Conservation (phyloP, 2,329 filamentous ascomycete genomes). For the Macroventuria anomochaeta region DNA sequence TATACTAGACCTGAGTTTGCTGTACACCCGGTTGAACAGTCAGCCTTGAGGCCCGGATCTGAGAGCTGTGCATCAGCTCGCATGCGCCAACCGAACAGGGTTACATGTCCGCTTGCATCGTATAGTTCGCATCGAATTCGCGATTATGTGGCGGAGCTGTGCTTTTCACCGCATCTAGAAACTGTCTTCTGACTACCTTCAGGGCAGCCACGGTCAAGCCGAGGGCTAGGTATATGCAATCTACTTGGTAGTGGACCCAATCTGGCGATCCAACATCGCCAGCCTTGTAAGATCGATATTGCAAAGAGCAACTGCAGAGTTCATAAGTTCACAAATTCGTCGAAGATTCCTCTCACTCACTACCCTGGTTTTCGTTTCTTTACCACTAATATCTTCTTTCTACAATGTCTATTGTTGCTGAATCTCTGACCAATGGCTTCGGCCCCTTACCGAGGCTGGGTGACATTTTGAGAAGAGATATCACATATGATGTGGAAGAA, state of each 20-base stretch:
- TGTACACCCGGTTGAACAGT: not conserved
- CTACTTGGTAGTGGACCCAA: not conserved
- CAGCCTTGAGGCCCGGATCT: too few relatives aligned
- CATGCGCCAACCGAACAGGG: not conserved
- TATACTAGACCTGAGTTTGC: not conserved
- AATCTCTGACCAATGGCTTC: not conserved
- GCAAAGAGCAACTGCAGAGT: too few relatives aligned
- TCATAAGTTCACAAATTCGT: not conserved
- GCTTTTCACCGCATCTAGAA: not conserved
- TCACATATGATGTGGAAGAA: slow-evolving; percentile 10
- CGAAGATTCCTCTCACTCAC: not conserved
- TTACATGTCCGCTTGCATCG: not conserved
- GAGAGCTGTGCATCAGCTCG: not conserved
- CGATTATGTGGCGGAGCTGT: slow-evolving; percentile 5
- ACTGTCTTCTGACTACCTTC: not conserved
- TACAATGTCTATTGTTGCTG: slow-evolving; percentile 7
- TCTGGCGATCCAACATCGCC: not conserved
- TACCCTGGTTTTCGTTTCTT: not conserved
- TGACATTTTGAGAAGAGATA: slow-evolving; percentile 1
- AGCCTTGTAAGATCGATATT: not conserved
- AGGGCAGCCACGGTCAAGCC: not conserved
- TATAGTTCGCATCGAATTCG: not conserved
- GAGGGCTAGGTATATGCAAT: not conserved
- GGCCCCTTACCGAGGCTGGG: slow-evolving; percentile 1
- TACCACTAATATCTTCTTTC: not conserved